phyloP scores from a whole-genome alignment of 2,329 filamentous ascomycete genomes.

The Aspergillus candidus region DNA sequence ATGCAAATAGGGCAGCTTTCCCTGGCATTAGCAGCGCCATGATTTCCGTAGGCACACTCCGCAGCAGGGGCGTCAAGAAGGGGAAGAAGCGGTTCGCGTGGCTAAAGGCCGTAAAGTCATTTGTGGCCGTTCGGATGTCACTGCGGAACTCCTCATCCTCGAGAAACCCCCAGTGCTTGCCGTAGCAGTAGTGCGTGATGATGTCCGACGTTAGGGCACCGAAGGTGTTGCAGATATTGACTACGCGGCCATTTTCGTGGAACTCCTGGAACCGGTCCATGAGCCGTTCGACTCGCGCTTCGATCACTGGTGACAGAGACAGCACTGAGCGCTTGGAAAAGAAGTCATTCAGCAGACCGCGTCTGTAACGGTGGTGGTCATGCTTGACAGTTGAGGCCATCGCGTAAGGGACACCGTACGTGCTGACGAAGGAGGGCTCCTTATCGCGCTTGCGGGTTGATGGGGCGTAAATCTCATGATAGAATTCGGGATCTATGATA shows the following conservation, averaged over 20 bases:
- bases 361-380: conserved; percentile 17
- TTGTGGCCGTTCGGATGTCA: conserved; percentile 6
- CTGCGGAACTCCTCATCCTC: too few relatives aligned
- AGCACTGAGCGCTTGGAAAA: conserved; percentile 18
- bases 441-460: conserved; percentile 23
- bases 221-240: too few relatives aligned
- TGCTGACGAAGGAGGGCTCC: conserved; percentile 12
- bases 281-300: conserved; percentile 13
- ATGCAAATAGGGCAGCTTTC: too few relatives aligned
- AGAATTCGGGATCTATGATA: conserved; percentile 30
- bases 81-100: conserved; percentile 19
- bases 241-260: conserved; percentile 3
- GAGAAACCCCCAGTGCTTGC: too few relatives aligned
- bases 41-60: conserved; percentile 8
- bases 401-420: conserved; percentile 11
- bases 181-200: too few relatives aligned
- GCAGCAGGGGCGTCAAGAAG: conserved; percentile 3
- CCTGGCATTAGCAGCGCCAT: conserved; percentile 7
- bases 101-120: conserved; percentile 20
- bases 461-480: conserved; percentile 27
- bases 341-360: conserved; percentile 15
- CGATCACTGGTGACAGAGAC: conserved; percentile 9
- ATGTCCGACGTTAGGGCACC: too few relatives aligned
- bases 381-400: conserved; percentile 13
- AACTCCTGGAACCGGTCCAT: conserved; percentile 8